These are phyloP conservation scores for Elsinoe ampelina DNA, from an alignment of 2,329 filamentous ascomycete genomes.

Conservation along the genomic window DNA sequence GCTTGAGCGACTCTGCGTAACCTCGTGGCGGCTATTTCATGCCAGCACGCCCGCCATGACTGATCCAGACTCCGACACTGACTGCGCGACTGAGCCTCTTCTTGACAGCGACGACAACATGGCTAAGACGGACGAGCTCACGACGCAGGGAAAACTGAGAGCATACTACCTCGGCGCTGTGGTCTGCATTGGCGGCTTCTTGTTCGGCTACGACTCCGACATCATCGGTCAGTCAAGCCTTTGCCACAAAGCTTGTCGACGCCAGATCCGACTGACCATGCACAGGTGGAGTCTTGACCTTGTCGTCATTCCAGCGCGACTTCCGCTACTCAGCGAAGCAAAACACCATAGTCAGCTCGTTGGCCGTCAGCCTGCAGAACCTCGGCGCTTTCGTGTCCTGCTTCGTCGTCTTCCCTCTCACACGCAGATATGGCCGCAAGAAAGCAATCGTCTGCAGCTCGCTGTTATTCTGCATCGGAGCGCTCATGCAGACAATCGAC, in stretches of 20 bases:
- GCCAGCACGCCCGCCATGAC: background rate
- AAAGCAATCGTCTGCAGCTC: constrained; percentile 38
- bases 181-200: constrained; percentile 44
- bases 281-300: constrained; percentile 37
- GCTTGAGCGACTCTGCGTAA: background rate
- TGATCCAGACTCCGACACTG: background rate
- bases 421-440: constrained; percentile 38
- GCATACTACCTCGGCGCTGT: constrained; percentile 45
- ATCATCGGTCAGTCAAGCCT: constrained; percentile 32
- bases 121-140: background rate
- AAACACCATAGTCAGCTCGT: constrained; percentile 35
- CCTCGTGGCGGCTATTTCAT: background rate
- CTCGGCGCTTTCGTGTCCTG: constrained; percentile 45
- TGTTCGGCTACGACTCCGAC: constrained; percentile 39
- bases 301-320: constrained; percentile 35
- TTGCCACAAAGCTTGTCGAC: constrained; percentile 2
- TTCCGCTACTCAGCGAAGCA: constrained; percentile 34
- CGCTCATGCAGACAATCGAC: constrained; percentile 40
- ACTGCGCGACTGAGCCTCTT: background rate
- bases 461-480: constrained; percentile 32
- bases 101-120: background rate
- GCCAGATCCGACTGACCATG: background rate
- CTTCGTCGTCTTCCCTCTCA: constrained; percentile 41
- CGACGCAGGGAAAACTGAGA: constrained; percentile 31
- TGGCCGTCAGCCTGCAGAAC: constrained; percentile 43